Base-by-base conservation (phyloP, 2,329 filamentous ascomycete genomes). In the Emmonsiellopsis sp. region DNA sequence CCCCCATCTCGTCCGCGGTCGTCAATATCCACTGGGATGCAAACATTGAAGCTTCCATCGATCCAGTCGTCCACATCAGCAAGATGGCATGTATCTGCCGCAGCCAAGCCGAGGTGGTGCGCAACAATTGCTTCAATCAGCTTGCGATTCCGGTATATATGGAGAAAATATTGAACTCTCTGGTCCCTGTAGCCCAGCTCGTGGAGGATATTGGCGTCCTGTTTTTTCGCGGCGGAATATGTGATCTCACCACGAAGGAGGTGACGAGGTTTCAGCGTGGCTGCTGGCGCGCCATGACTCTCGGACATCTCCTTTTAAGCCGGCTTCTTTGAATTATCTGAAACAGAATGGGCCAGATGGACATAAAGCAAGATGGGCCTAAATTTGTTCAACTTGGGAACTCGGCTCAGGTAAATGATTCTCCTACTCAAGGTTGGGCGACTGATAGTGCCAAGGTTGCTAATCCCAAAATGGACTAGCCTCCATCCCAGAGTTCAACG, bases 21-120 rank as follows among this genome's bases (percentile, higher is more conserved):
- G 15, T 43, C 41, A 20, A 43, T n/a, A 15, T 43, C 41, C 6
- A 43, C n/a, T 43, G 7, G 41, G 41, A 70, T 59, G 52, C 65
- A 70, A 45, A 68, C 59, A 54, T 72, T 73, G 55, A 70, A 71
- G 52, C 61, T 64, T 9, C 68, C 67, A 43, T 61, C 54, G 38
- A 64, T 60, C 68, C 69, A 69, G 38, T 64, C 57, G 30, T 57
- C 53, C 31, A 63, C 59, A 55, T 60, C 56, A 56, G 55, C 55
- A 5, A 64, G 9, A 45, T 51, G 53, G 52, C 61, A 64, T 43
- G 57, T 59, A 13, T 31, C 10, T 10, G 9, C 45, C 13, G 16
- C 15, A 37, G 8, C 46, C 7, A 67, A 54, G 16, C 55, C 48
- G 2, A 70, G 58, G 59, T 69, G 65, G 53, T 62, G 58, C 30